These are phyloP conservation scores for Phytophthora quininea DNA, from an alignment of 352 stramenopile genomes.

Conservation along the genomic window DNA sequence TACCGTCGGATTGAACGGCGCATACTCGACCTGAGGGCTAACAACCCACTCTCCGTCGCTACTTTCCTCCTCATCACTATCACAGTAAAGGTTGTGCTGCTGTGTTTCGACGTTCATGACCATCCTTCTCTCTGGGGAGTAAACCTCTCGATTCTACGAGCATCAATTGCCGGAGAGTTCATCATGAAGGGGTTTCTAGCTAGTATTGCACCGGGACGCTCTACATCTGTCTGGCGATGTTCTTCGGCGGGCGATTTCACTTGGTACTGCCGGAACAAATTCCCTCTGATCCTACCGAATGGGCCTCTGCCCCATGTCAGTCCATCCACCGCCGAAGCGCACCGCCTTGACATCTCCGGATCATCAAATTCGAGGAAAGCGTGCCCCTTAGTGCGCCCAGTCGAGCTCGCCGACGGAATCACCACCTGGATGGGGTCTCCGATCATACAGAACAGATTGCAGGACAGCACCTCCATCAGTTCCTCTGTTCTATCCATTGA, in stretches of 20 bases:
- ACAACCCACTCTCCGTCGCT: conserved; percentile 27
- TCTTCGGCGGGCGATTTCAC: conserved; percentile 55
- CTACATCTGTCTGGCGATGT: conserved; percentile 1
- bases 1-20: conserved; percentile 21
- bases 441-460: conserved; percentile 81
- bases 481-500: conserved; percentile 74
- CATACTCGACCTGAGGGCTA: conserved; percentile 25
- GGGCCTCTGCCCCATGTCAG: conserved; percentile 71
- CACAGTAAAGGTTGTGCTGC: conserved; percentile 27
- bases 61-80: conserved; percentile 38
- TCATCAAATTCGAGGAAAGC: conserved; percentile 88
- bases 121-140: conserved; percentile 3
- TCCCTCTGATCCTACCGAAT: conserved; percentile 69
- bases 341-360: conserved; percentile 57
- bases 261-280: conserved; percentile 83
- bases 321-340: conserved; percentile 66
- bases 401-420: conserved; percentile 67
- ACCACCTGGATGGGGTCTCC: conserved; percentile 85
- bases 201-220: background rate
- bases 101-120: background rate
- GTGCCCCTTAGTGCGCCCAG: conserved; percentile 72
- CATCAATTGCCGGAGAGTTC: conserved; percentile 1
- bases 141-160: conserved; percentile 12
- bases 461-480: conserved; percentile 76
- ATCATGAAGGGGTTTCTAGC: conserved; percentile 14